Conservation (phyloP, 129 eudicot genomes). For the Escallonia rubra region DNA sequence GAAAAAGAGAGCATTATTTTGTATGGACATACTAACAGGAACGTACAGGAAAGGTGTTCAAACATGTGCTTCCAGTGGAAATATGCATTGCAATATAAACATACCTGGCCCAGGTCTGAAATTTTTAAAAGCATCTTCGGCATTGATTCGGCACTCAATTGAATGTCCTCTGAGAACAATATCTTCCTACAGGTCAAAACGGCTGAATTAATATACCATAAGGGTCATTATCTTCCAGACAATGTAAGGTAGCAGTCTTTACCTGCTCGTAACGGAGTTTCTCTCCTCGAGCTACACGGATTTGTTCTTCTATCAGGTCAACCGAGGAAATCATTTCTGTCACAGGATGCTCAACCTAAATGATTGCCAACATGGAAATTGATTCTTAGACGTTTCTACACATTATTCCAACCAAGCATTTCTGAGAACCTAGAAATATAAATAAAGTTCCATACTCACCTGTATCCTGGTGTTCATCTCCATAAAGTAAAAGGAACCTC, state of each 20-base stretch:
- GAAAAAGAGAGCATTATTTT: background rate
- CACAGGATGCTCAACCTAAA: conserved; percentile 99
- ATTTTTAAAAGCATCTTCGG: conserved; percentile 97
- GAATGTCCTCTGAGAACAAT: conserved; percentile 95
- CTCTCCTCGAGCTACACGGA: conserved; percentile 95
- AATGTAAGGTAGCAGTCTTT: conserved; percentile 6
- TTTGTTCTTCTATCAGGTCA: conserved; percentile 97
- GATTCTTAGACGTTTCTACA: conserved; percentile 5
- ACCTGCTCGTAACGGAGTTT: conserved; percentile 90
- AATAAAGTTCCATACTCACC: conserved; percentile 32
- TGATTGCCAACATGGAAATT: background rate
- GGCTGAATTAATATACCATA: conserved; percentile 10
- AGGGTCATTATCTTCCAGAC: background rate
- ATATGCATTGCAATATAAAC: conserved; percentile 1
- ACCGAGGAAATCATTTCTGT: conserved; percentile 98
- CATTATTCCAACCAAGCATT: conserved; percentile 2
- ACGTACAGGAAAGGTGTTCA: background rate
- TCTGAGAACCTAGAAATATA: background rate
- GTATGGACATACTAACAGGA: background rate
- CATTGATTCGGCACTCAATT: conserved; percentile 97
- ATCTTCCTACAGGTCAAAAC: conserved; percentile 60
- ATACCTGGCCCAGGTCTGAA: conserved; percentile 99
- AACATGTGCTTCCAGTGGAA: conserved; percentile 2
- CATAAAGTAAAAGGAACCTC: conserved; percentile 97
- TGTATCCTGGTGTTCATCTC: conserved; percentile 99